Conservation (phyloP, 169 alveolate genomes). For the Cryptosporidium felis region DNA sequence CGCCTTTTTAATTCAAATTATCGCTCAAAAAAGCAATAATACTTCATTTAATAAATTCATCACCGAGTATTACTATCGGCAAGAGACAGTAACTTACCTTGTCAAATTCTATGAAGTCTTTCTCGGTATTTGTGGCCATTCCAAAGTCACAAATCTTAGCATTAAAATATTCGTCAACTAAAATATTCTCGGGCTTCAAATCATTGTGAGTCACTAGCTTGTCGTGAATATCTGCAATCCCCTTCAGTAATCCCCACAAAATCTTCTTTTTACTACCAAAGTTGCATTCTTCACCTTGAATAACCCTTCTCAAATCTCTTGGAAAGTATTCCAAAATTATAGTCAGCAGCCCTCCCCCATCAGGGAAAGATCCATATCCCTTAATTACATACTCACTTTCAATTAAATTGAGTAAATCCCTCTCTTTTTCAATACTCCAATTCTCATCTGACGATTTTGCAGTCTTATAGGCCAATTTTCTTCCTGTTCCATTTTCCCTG, state of each 20-base stretch:
- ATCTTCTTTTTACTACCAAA: background rate
- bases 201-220: constrained; percentile 15
- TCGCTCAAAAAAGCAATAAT: background rate
- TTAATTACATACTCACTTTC: background rate
- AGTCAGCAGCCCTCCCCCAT: constrained; percentile 1
- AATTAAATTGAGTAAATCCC: background rate
- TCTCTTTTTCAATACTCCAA: background rate
- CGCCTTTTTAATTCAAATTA: constrained; percentile 65
- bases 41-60: background rate
- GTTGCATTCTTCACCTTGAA: background rate
- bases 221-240: constrained; percentile 18
- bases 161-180: background rate
- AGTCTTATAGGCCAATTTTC: background rate
- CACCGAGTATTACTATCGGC: background rate
- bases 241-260: background rate
- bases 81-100: constrained; percentile 15
- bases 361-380: background rate
- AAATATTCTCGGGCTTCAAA: constrained; percentile 52
- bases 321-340: constrained; percentile 29
- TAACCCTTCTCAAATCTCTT: constrained; percentile 21
- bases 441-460: constrained; percentile 16
- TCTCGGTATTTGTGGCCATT: constrained; percentile 2
- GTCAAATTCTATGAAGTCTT: background rate
- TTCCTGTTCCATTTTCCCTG: constrained; percentile 5
- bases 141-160: constrained; percentile 67